Evolutionary conservation across 257 asterid genomes (phyloP).

Genomic region (Cordia subcordata): DNA sequence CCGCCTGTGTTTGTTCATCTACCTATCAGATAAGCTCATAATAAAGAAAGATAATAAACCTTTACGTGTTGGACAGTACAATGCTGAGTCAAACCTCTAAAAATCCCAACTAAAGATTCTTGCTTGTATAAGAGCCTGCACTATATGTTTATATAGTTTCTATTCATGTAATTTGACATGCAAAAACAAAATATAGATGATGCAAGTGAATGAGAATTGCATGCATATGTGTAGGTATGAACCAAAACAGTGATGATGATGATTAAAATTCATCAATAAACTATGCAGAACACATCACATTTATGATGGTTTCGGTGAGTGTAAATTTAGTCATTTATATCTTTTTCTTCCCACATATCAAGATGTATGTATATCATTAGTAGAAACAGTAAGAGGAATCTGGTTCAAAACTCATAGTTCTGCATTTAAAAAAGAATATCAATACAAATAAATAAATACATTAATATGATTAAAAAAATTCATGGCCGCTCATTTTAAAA

Average conservation of each 20-base stretch:
- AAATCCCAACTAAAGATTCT: slow-evolving; percentile 9
- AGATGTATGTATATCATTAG: no score
- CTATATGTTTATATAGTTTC: no score
- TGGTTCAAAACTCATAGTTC: no score
- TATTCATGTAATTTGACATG: background rate
- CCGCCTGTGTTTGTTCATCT: slow-evolving; percentile 81
- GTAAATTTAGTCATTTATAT: no score
- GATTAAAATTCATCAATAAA: slow-evolving; percentile 8
- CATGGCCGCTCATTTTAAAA: no score
- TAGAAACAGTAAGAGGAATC: no score
- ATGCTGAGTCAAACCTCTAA: slow-evolving; percentile 29
- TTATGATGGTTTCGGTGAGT: background rate
- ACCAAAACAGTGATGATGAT: slow-evolving; percentile 6
- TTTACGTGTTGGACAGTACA: slow-evolving; percentile 38
- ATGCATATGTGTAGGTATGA: slow-evolving; percentile 5
- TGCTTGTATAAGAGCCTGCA: slow-evolving; percentile 1
- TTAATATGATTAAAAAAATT: no score
- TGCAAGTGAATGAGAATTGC: slow-evolving; percentile 15
- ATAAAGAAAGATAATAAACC: slow-evolving; percentile 10
- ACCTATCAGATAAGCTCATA: slow-evolving; percentile 41
- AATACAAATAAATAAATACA: no score
- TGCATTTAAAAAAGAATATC: no score
- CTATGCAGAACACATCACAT: no score
- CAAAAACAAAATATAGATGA: background rate
- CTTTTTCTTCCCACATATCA: no score